Base-by-base conservation (phyloP, 441 rosid genomes). In the Populus hybrid region DNA sequence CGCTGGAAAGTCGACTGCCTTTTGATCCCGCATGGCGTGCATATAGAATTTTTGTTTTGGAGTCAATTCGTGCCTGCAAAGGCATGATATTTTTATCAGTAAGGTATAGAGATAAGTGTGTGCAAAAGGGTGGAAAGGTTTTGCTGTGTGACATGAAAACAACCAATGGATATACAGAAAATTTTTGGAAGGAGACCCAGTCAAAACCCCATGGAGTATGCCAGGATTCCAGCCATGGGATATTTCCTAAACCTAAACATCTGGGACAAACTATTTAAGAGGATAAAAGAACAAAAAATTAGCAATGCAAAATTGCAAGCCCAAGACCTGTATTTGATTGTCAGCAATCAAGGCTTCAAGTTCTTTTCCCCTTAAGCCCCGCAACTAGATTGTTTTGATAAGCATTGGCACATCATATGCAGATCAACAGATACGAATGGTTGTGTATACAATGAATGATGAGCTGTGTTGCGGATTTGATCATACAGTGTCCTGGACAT, bases 1-100 rank as follows among this genome's bases (percentile, higher is more conserved):
- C 94, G 91, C 72, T 96, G 98, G 87, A 94, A 96, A n/a, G 99
- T 96, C 46, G 94, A 90, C 63, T 91, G 92, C 84, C 99, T 90
- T 81, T 96, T 98, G 86, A n/a, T n/a, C 94, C 98, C 0, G 99
- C 98, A 82, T 94, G 98, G 16, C 99, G 85, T 34, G 99, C 99
- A 64, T 94, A 92, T 30, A 96, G 91, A 86, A 96, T 83, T 82
- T 96, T 94, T 89, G 92, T 94, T 89, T 94, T 98, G 0, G 99
- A 96, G 80, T 96, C 99, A 24, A 96, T 96, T 70, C 99, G 92
- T 76, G 99, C 99, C 98, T 96, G 91, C 77, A 82, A 18, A 75
- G 19, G 21, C 73, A 80, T 38, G 10, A 57, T 14, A 75, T 35
- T 69, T 16, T 64, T 21, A 59, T 74, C 19, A 81, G 59, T 61